Base-by-base conservation (phyloP, 2,329 filamentous ascomycete species). In the Aspergillus japonicus region DNA sequence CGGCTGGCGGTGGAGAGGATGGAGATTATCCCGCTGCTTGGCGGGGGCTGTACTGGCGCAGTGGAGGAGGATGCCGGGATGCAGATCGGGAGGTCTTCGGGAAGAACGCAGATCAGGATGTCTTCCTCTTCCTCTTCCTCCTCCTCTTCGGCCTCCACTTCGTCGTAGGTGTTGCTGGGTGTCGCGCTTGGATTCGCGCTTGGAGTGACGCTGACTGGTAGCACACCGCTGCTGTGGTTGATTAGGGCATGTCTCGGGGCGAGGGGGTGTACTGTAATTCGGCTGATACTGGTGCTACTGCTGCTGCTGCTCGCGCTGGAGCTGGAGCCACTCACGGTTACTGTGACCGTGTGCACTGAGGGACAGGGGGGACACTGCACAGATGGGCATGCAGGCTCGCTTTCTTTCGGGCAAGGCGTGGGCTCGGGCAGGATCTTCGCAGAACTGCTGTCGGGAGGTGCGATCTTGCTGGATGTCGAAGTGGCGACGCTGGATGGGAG, bases 311-410 rank as follows among this genome's bases (percentile, higher is more conserved):
- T 51, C 23, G 23, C 6, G 14, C 49, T 19, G 23, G 21, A 24
- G 49, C 23, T 50, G 49, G 14, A 12, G 21, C 49, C 24, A 23
- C 44, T 59, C 31, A 59, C 42, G 2, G 44, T 55, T 14, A 53
- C 56, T 3, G 60, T 62, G 21, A 62, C 48, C 5, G 53, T 59
- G 44, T 55, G 50, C 29, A 21, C 44, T 14, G 54, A 33, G 26
- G 56, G 24, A 42, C 54, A 49, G n/a, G 54, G 12, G 10, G 49
- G 39, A 24, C 49, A 52, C 19, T 54, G 47, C 49, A 49, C 26
- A 26, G 51, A 6, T 5, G 51, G 51, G 12, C 51, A 54, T 12
- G 51, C 21, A 47, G 51, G 51, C 39, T 35, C 33, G 14, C 14
- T 35, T 35, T 35, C 33, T 16, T 35, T 35, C 14, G 33, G 33